Conservation (phyloP, 2,329 filamentous ascomycete species). For the Diaporthe destruens region DNA sequence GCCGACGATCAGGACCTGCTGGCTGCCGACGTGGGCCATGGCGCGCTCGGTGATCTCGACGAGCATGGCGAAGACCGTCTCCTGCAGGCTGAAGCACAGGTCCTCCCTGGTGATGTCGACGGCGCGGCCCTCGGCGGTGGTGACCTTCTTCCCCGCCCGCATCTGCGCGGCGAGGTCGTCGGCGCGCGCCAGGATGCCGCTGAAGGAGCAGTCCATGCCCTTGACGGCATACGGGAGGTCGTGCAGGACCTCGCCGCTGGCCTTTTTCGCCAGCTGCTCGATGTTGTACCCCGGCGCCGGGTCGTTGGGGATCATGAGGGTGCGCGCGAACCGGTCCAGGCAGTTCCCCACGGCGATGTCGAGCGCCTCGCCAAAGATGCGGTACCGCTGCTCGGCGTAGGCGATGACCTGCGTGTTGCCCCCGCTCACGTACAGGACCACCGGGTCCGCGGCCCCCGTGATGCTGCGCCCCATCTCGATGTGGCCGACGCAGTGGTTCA, state of each 20-base stretch:
- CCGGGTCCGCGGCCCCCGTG: slow-evolving; percentile 89
- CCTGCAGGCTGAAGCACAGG: slow-evolving; percentile 93
- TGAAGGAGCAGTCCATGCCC: slow-evolving; percentile 98
- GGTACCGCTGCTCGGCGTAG: slow-evolving; percentile 85
- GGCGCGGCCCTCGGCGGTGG: slow-evolving; percentile 63
- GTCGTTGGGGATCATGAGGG: slow-evolving; percentile 91
- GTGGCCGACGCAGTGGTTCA: slow-evolving; percentile 98
- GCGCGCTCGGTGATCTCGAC: slow-evolving; percentile 98
- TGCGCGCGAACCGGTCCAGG: slow-evolving; percentile 93
- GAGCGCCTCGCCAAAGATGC: slow-evolving; percentile 97
- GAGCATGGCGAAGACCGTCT: slow-evolving; percentile 96
- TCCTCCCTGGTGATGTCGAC: slow-evolving; percentile 78
- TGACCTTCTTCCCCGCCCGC: slow-evolving; percentile 55
- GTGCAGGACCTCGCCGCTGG: slow-evolving; percentile 75
- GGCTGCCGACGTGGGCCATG: slow-evolving; percentile 95
- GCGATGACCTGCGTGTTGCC: slow-evolving; percentile 64
- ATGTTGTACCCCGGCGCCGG: slow-evolving; percentile 98
- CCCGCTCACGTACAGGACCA: slow-evolving; percentile 91
- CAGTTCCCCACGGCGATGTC: slow-evolving; percentile 99
- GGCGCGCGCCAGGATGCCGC: slow-evolving; percentile 86
- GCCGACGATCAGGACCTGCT: slow-evolving; percentile 93
- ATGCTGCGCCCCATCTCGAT: slow-evolving; percentile 98
- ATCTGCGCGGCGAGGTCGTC: slow-evolving; percentile 83
- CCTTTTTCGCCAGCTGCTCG: slow-evolving; percentile 85
- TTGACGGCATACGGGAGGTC: slow-evolving; percentile 97